These are phyloP conservation scores for Quercus cerris DNA, from an alignment of 306 rosid species.

Conservation along the genomic window DNA sequence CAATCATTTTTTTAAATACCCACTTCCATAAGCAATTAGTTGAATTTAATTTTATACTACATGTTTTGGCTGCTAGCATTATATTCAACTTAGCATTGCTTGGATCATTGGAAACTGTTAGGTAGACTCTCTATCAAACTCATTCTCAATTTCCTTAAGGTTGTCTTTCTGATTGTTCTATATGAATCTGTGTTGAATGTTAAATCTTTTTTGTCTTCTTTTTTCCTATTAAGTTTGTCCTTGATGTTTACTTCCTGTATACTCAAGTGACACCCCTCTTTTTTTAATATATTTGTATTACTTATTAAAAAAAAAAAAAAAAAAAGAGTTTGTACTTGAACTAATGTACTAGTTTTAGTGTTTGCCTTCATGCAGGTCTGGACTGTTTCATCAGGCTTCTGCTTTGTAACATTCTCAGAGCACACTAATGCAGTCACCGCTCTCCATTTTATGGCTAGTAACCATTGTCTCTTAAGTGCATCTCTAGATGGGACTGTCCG, in stretches of 20 bases:
- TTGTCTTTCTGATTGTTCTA: neutral
- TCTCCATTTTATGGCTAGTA: conserved; percentile 81
- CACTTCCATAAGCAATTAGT: neutral
- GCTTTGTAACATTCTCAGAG: conserved; percentile 88
- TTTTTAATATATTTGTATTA: no score
- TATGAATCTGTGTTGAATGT: neutral
- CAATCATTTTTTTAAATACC: neutral
- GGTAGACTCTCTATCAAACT: neutral
- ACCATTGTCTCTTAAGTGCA: conserved; percentile 77
- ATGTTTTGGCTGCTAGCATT: no score
- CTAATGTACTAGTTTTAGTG: conserved; percentile 2
- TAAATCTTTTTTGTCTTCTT: neutral
- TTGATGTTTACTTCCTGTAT: neutral
- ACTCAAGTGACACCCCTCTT: no score
- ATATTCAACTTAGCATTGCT: no score
- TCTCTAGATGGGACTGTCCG: conserved; percentile 96
- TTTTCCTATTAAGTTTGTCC: neutral
- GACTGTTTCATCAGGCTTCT: conserved; percentile 83
- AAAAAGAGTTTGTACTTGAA: neutral
- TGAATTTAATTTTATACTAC: neutral
- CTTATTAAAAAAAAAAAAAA: no score
- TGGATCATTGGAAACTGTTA: neutral
- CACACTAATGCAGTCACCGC: conserved; percentile 88
- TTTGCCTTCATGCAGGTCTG: conserved; percentile 67
- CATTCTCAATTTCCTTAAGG: neutral